These are phyloP conservation scores for Fistulina hepatica DNA, from an alignment of 1,284 basidiomycete genomes.

Conservation along the genomic window DNA sequence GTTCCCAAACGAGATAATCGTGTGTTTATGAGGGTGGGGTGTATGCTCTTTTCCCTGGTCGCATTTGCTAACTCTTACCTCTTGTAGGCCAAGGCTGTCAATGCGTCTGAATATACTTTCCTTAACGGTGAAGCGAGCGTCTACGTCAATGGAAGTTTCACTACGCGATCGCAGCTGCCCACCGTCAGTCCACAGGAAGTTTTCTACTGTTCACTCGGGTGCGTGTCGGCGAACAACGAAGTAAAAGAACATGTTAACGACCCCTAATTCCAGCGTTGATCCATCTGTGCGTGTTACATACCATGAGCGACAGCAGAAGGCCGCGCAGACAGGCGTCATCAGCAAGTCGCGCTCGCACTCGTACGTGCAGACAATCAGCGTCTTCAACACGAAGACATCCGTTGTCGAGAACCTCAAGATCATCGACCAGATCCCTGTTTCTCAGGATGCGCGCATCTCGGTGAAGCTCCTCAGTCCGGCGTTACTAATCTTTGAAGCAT, in stretches of 20 bases:
- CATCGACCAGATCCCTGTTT: conserved; percentile 27
- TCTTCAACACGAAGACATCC: conserved; percentile 24
- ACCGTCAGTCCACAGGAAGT: conserved; percentile 22
- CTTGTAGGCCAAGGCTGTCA: conserved; percentile 27
- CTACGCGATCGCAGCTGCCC: conserved; percentile 20
- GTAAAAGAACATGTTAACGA: not conserved
- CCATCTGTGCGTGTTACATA: conserved; percentile 25
- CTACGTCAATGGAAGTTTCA: conserved; percentile 28
- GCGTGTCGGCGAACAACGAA: conserved; percentile 2
- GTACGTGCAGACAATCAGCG: conserved; percentile 23
- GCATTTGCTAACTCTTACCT: not conserved
- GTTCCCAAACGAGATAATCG: conserved; percentile 23
- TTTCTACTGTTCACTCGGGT: conserved; percentile 28
- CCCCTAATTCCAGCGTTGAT: conserved; percentile 21
- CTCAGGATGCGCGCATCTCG: conserved; percentile 22
- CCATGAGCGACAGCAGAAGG: conserved; percentile 20
- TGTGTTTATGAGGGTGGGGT: conserved; percentile 24
- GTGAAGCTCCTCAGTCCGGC: conserved; percentile 25
- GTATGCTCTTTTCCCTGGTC: not conserved
- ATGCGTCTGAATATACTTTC: conserved; percentile 29
- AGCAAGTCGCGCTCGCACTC: conserved; percentile 19
- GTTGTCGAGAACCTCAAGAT: conserved; percentile 21
- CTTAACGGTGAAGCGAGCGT: conserved; percentile 24
- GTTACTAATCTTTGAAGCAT: conserved; percentile 12
- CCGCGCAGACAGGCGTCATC: conserved; percentile 21